Evolutionary conservation across 73 alveolate genomes (phyloP).

Genomic region (Tetrahymena malaccensis): DNA sequence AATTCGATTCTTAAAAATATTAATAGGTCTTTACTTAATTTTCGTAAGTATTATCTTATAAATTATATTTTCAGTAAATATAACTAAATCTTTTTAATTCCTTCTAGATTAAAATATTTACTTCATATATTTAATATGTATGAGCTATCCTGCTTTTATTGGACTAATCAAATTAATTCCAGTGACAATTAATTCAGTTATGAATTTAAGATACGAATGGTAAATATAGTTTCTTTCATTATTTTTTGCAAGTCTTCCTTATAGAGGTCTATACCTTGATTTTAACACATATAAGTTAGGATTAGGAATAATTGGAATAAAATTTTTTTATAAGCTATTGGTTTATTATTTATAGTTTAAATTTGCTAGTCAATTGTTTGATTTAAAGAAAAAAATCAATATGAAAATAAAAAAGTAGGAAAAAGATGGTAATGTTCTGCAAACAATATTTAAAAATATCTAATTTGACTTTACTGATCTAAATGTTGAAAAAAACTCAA

Average conservation of each 20-base stretch:
- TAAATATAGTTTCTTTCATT: background rate
- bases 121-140: background rate
- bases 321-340: background rate
- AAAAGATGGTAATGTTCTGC: background rate
- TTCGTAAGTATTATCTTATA: background rate
- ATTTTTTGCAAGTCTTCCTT: background rate
- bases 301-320: background rate
- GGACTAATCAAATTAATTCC: background rate
- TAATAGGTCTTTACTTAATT: background rate
- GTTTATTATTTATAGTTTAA: background rate
- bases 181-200: background rate
- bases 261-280: background rate
- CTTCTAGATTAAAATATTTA: background rate
- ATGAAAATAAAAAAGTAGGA: background rate
- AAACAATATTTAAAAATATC: too few species aligned
- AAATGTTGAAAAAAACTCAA: too few species aligned
- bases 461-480: too few species aligned
- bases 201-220: background rate
- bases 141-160: background rate
- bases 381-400: background rate
- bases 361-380: background rate
- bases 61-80: background rate
- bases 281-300: background rate
- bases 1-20: background rate
- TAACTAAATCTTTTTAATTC: background rate